These are phyloP conservation scores for Ciborinia camelliae DNA, from an alignment of 2,329 filamentous ascomycete genomes.

Conservation along the genomic window DNA sequence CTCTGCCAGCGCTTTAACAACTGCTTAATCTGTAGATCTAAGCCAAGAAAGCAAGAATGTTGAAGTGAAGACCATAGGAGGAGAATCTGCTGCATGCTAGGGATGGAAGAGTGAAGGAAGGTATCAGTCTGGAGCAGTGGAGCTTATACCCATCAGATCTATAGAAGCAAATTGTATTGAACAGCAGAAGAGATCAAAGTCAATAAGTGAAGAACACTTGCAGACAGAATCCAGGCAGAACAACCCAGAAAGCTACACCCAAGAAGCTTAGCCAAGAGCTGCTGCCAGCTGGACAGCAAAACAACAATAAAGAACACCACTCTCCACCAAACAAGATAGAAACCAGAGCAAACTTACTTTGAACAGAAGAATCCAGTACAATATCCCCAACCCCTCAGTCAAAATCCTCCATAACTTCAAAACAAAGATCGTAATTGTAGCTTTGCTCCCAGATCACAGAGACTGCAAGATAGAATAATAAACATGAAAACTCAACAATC, in stretches of 20 bases:
- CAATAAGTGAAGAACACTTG: not conserved
- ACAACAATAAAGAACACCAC: not conserved
- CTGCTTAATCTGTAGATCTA: not conserved
- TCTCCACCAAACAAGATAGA: not conserved
- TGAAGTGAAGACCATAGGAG: rapidly evolving
- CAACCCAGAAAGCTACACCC: not conserved
- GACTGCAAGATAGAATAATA: not conserved
- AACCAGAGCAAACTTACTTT: not conserved
- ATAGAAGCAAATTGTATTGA: not conserved
- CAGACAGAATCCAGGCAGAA: not conserved
- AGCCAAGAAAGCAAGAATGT: not conserved
- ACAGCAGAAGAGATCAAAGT: not conserved
- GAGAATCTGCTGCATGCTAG: not conserved
- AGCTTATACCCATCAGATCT: not conserved
- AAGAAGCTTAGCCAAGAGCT: not conserved
- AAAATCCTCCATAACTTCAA: not conserved
- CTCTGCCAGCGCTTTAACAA: not conserved
- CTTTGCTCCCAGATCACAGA: too few relatives aligned
- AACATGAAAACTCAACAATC: not conserved
- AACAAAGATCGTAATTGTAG: not conserved
- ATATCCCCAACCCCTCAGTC: not conserved
- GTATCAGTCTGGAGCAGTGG: not conserved
- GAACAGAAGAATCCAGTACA: not conserved
- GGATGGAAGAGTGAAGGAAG: not conserved
- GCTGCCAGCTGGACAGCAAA: not conserved